Conservation (phyloP, 2,329 filamentous ascomycete genomes). For the Claviceps humidiphila region DNA sequence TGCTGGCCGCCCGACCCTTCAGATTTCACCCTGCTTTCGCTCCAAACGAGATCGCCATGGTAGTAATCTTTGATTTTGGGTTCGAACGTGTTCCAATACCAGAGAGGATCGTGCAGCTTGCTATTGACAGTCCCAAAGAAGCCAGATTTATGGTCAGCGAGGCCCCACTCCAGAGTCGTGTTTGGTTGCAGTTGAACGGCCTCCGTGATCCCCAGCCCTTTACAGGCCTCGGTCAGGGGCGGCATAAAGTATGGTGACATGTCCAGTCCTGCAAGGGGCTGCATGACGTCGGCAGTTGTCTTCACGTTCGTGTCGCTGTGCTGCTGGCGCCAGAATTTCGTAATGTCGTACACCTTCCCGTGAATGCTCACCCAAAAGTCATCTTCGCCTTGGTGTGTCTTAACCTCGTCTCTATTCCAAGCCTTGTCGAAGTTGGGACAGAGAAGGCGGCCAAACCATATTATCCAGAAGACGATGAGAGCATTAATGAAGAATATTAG, state of each 20-base stretch:
- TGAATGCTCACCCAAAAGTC: slow-evolving; percentile 83
- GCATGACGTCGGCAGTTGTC: slow-evolving; percentile 53
- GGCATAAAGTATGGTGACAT: slow-evolving; percentile 78
- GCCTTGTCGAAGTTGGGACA: slow-evolving; percentile 89
- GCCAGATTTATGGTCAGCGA: slow-evolving; percentile 61
- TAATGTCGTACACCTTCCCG: slow-evolving; percentile 83
- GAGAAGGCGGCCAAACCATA: slow-evolving; percentile 68
- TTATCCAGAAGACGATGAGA: slow-evolving; percentile 80
- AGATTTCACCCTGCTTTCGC: slow-evolving; percentile 40
- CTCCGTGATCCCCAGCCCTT: slow-evolving; percentile 51
- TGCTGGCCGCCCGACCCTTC: slow-evolving; percentile 50
- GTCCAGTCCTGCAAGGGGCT: slow-evolving; percentile 62
- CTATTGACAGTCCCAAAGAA: slow-evolving; percentile 41
- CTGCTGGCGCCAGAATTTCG: slow-evolving; percentile 71
- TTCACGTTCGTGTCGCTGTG: slow-evolving; percentile 63
- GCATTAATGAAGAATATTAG: slow-evolving; percentile 74
- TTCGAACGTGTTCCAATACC: slow-evolving; percentile 65
- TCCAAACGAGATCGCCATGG: slow-evolving; percentile 73
- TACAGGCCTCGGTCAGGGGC: slow-evolving; percentile 63
- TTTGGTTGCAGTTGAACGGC: slow-evolving; percentile 49
- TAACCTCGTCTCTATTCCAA: slow-evolving; percentile 61
- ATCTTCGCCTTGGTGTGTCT: slow-evolving; percentile 52
- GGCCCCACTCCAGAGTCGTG: slow-evolving; percentile 39
- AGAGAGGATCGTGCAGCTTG: slow-evolving; percentile 48
- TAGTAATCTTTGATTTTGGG: slow-evolving; percentile 76